Base-by-base conservation (phyloP, 768 basidiomycete species). In the Xerocomellus chrysenteron region DNA sequence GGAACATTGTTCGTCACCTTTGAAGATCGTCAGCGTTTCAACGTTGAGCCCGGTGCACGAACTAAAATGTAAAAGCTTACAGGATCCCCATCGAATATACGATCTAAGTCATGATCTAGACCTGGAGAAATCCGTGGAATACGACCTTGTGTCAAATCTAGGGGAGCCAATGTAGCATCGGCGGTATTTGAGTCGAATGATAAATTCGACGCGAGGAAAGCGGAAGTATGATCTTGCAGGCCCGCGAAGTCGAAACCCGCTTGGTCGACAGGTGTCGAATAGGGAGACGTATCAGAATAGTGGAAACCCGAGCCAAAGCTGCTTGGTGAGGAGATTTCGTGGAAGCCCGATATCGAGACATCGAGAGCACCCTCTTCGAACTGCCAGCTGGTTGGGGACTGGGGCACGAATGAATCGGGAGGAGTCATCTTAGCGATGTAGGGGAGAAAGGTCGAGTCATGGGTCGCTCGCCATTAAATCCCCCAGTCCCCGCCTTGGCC, bases 11-110 rank as follows among this genome's bases (percentile, higher is more conserved):
- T 19, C 42, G 19, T 30, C 9, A 2, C n/a, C 54, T 54, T 59
- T 41, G 33, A 37, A 39, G 26, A 30, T 16, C 24, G 30, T 52
- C 28, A 49, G 39, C 14, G 4, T 30, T 17, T 52, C 28, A 49
- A 42, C 14, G 4, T 30, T 17, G 19, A 47, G 32, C 4, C n/a
- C 12, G 12, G 24, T 7, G 11, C 6, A 48, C 19, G n/a, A 33
- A 52, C 4, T 12, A 17, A 28, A 37, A n/a, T 11, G 16, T 24
- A 39, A 36, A n/a, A 26, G 33, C 61, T 17, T 50, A 59, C 63
- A 3, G 16, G 32, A 21, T 36, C 41, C 50, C 33, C 39, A 0
- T 21, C 6, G 8, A 41, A 2, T 10, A 21, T 7, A 0, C 12
- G 1, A 26, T n/a, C 41, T 4, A 5, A 24, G 9, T 5, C 47